Evolutionary conservation across 352 stramenopile species (phyloP), one percentile per base, ranked within the genome.

Genomic region (Phytopythium chamaehyphon): DNA sequence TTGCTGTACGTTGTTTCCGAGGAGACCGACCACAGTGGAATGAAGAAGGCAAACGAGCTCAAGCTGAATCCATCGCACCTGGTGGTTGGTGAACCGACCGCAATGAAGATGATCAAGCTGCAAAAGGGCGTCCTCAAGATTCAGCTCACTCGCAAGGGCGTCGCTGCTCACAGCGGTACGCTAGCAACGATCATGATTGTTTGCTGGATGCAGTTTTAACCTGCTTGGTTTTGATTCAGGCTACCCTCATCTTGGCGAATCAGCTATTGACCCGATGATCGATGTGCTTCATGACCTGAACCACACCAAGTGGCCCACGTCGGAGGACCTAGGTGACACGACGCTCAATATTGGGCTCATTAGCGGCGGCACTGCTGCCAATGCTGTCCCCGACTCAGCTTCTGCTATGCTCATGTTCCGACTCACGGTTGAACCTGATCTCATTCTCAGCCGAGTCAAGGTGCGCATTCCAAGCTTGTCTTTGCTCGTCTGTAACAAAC

Each of bases 401-500:
- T 88, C 83, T 15, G 86, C 83, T n/a, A 88, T 90, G 67, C 75
- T 93, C 24, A 93, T 96, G 83, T 96, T 96, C 66, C 78, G 86
- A 26, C 54, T 96, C 44, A 93, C 83, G 21, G 79, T 69, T 18
- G 66, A 80, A 21, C 86, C 83, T 10, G 74, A 91, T 12, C 55
- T 75, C 38, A 79, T 95, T 21, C 69, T 94, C 28, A 58, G 73
- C 19, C 73, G 77, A 2, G 76, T 95, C 37, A 67, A 87, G 57
- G 71, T 77, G 54, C n/a, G 55, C 1, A n/a, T 40, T 11, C 14
- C 39, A 33, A 10, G 28, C 28, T 33, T 9, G 9, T 33, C 28
- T 10, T 10, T 33, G 28, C 9, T 5, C 9, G 28, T 9, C 5
- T 33, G 28, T 9, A 10, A 10, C 28, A 33, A 33, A 10, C 9